Percentiles rank a stretch among this genome's conserved stretches.
Conservation (phyloP, 1,284 basidiomycete species). For the Microbotryum violaceum region DNA sequence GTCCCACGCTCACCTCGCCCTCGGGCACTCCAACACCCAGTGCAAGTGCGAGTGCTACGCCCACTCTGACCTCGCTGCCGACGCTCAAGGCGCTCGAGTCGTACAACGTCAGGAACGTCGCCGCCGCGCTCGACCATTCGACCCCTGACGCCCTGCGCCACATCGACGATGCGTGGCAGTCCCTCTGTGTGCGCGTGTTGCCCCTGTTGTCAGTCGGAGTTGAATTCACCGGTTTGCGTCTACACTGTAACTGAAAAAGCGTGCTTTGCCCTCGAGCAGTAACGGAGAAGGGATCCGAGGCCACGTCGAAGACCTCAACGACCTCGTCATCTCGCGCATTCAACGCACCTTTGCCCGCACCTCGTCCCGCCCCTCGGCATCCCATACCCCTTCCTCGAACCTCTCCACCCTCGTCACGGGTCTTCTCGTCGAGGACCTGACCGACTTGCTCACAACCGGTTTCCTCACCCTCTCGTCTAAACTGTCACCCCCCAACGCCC, state of each 20-base stretch:
- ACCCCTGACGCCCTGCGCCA: not conserved
- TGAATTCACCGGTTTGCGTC: too few relatives aligned
- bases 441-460: slow-evolving; percentile 73
- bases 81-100: slow-evolving; percentile 10
- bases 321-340: slow-evolving; percentile 67
- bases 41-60: not conserved
- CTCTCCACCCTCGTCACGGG: slow-evolving; percentile 40
- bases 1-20: not conserved
- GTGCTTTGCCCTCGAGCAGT: slow-evolving; percentile 47
- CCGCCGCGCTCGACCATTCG: slow-evolving; percentile 22
- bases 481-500: slow-evolving; percentile 44
- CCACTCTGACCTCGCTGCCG: not conserved
- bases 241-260: too few relatives aligned
- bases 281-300: slow-evolving; percentile 82
- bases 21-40: not conserved
- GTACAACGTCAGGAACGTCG: slow-evolving; percentile 22
- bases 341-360: slow-evolving; percentile 45
- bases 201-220: slow-evolving; percentile 30
- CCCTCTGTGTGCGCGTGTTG: slow-evolving; percentile 25
- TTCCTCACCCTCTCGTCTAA: slow-evolving; percentile 88
- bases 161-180: slow-evolving; percentile 31
- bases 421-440: slow-evolving; percentile 65
- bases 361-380: slow-evolving; percentile 15
- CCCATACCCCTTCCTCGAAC: slow-evolving; percentile 10
- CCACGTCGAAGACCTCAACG: slow-evolving; percentile 85